phyloP scores from a whole-genome alignment of 1,284 basidiomycete species.

The Apiotrichum mycotoxinovorans region DNA sequence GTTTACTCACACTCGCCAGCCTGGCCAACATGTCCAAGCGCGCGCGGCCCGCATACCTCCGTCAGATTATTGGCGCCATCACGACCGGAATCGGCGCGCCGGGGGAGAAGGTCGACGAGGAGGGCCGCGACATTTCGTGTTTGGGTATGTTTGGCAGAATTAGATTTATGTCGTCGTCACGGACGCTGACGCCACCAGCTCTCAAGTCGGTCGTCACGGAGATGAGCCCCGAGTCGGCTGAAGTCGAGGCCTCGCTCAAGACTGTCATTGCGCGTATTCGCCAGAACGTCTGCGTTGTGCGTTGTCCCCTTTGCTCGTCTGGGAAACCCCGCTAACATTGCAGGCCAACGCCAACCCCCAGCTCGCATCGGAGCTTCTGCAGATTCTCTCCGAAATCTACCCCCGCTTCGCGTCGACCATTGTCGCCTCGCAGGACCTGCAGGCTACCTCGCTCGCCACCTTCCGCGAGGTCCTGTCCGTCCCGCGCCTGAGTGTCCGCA shows the following conservation, averaged over 20 bases:
- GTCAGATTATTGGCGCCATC: slow-evolving; percentile 75
- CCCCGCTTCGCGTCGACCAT: slow-evolving; percentile 72
- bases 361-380: slow-evolving; percentile 81
- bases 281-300: slow-evolving; percentile 59
- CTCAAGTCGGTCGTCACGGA: slow-evolving; percentile 92
- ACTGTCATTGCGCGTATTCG: slow-evolving; percentile 45
- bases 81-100: slow-evolving; percentile 20
- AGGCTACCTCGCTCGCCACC: slow-evolving; percentile 61
- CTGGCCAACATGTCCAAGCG: slow-evolving; percentile 37
- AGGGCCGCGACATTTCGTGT: slow-evolving; percentile 76
- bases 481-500: slow-evolving; percentile 76
- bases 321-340: slow-evolving; percentile 13
- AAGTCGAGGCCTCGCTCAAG: slow-evolving; percentile 1
- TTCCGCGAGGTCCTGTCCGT: slow-evolving; percentile 73
- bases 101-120: slow-evolving; percentile 37
- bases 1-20: too few species aligned
- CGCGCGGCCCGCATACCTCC: slow-evolving; percentile 61
- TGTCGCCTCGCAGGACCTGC: slow-evolving; percentile 54
- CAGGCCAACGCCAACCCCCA: slow-evolving; percentile 64
- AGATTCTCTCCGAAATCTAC: slow-evolving; percentile 87
- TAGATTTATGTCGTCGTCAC: too few species aligned
- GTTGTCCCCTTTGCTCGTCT: background rate
- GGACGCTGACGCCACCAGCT: slow-evolving; percentile 55
- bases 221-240: slow-evolving; percentile 48
- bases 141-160: slow-evolving; percentile 61